Base-by-base conservation (phyloP, 768 basidiomycete species). In the Chalciporus piperatus region DNA sequence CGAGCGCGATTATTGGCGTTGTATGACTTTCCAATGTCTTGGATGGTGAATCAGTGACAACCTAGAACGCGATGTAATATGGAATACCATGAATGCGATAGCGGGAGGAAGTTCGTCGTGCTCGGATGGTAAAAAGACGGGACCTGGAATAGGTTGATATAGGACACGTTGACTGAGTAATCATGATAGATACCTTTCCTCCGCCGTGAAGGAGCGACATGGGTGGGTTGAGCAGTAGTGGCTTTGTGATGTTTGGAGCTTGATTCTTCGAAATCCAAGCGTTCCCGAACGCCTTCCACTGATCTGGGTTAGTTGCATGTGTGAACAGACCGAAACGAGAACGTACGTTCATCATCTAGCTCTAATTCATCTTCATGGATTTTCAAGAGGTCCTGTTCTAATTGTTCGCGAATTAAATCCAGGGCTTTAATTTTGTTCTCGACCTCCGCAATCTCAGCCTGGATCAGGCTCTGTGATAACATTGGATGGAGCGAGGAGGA, bases 341-440 rank as follows among this genome's bases (percentile, higher is more conserved):
- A 77, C 91, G 61, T 62, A 95, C 93, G 70, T 72, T 99, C 96
- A 54, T 97, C 96, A 61, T 97, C 92, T n/a, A 99, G 73, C 63
- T 98, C 96, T 20, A 99, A 74, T 55, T 97, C 95, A 59, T 98
- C 96, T 65, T 99, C 96, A 51, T 95, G 90, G 41, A 98, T 67
- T 65, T 82, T 89, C 28, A 98, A 72, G 7, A 99, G 74, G 63
- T 92, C 87, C 39, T 84, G 77, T 63, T 94, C 90, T 22, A 98
- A 74, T 57, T 86, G 87, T 9, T 80, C 76, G 48, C 93, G 77
- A 50, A 98, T 90, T 14, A 72, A 77, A 59, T 95, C 92, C 32
- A 98, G 72, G 5, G 86, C 83, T 45, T 85, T 83, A 44, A 98
- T 98, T 76, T 97, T 98, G 57, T 81, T 78, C 22, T 90, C 86